A percentile compares a stretch with the other conserved stretches of the same genome.
Evolutionary conservation across 2,329 filamentous ascomycete species (phyloP).

Genomic region (Colletotrichum falcatum): DNA sequence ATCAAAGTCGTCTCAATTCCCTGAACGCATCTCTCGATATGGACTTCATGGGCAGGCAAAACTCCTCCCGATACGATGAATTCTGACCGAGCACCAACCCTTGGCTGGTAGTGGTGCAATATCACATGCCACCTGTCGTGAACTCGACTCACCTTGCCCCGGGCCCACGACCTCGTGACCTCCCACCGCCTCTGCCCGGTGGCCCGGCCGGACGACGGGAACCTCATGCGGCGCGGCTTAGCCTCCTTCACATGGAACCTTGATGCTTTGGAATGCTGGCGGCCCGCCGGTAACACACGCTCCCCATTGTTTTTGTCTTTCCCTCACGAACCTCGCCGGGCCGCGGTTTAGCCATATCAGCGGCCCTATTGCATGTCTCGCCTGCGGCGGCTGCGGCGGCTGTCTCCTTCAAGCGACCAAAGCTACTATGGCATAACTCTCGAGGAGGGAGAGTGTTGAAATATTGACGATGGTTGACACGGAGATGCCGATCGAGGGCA

Average conservation of each 20-base stretch:
- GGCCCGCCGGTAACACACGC: neutral
- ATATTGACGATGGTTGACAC: neutral
- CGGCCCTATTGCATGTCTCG: neutral
- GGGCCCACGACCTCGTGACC: conserved; percentile 7
- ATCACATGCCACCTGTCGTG: conserved; percentile 20
- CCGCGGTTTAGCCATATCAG: neutral
- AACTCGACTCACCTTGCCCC: too few species aligned
- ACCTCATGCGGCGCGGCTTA: conserved; percentile 8
- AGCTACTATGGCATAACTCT: too few species aligned
- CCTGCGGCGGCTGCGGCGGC: neutral
- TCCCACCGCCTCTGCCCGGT: neutral
- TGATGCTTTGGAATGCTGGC: neutral
- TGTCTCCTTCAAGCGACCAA: too few species aligned
- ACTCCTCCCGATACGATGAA: neutral
- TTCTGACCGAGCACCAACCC: neutral
- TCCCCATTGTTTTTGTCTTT: neutral
- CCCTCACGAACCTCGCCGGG: neutral
- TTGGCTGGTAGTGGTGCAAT: neutral
- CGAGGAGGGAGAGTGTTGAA: neutral
- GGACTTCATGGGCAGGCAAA: neutral
- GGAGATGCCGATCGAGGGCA: too few species aligned
- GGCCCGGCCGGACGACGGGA: conserved; percentile 24
- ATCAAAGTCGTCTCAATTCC: neutral
- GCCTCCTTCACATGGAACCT: conserved; percentile 18
- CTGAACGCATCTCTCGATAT: neutral